Conservation (phyloP, 2,329 filamentous ascomycete genomes). For the Aspergillus luchuensis region DNA sequence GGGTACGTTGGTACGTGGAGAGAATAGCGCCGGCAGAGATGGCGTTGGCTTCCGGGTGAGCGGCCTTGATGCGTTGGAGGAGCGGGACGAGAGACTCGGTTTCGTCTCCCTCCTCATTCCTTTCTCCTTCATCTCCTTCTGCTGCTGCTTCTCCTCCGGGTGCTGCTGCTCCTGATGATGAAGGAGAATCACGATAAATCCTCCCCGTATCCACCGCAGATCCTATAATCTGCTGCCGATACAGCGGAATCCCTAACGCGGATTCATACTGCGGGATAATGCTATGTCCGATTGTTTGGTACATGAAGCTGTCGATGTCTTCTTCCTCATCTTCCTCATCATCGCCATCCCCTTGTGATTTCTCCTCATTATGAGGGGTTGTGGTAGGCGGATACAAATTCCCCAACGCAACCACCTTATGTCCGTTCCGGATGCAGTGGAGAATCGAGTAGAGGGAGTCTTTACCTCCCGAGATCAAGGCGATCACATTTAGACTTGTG, state of each 20-base stretch:
- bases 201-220: slow-evolving; percentile 68
- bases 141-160: not conserved
- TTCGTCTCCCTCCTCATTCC: slow-evolving; percentile 63
- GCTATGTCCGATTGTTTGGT: slow-evolving; percentile 91
- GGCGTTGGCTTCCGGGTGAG: slow-evolving; percentile 80
- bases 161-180: too few relatives aligned
- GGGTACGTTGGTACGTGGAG: slow-evolving; percentile 91
- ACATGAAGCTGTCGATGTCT: slow-evolving; percentile 98
- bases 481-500: slow-evolving; percentile 71
- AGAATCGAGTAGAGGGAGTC: slow-evolving; percentile 93
- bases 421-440: slow-evolving; percentile 84
- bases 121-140: slow-evolving; percentile 14
- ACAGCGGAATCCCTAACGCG: slow-evolving; percentile 79
- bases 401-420: slow-evolving; percentile 81
- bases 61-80: slow-evolving; percentile 64
- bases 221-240: slow-evolving; percentile 75
- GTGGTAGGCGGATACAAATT: slow-evolving; percentile 71
- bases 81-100: slow-evolving; percentile 84
- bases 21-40: slow-evolving; percentile 89
- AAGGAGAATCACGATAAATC: slow-evolving; percentile 59
- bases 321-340: slow-evolving; percentile 36
- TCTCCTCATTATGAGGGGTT: slow-evolving; percentile 2
- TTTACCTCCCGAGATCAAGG: slow-evolving; percentile 92
- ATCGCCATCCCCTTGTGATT: not conserved
- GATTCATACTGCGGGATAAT: slow-evolving; percentile 81